phyloP scores from a whole-genome alignment of 495 filamentous ascomycete species.

The Friedmanniomyces endolithicus region DNA sequence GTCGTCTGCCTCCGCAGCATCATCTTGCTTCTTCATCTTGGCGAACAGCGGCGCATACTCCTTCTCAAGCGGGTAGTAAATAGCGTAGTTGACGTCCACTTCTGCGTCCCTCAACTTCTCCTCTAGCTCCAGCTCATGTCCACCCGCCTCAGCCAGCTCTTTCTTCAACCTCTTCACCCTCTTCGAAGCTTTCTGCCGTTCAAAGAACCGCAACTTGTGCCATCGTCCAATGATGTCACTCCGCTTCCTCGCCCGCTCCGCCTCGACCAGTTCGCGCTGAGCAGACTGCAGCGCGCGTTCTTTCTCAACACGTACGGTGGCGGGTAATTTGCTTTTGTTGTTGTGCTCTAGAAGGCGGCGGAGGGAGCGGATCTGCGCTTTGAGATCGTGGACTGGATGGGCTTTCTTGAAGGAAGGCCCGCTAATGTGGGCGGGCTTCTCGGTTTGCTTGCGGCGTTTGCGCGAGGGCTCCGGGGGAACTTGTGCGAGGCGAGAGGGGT shows the following conservation, averaged over 20 bases:
- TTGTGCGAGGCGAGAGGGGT: conserved; percentile 21
- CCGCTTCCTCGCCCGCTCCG: conserved; percentile 44
- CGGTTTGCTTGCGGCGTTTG: conserved; percentile 6
- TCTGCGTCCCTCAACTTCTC: conserved; percentile 49
- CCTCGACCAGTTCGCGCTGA: conserved; percentile 53
- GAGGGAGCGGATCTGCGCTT: conserved; percentile 49
- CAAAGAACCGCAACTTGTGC: conserved; percentile 90
- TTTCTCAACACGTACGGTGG: conserved; percentile 59
- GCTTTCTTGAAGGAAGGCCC: conserved; percentile 29
- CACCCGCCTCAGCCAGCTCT: conserved; percentile 30
- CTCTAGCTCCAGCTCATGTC: conserved; percentile 31
- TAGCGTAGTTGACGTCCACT: conserved; percentile 72
- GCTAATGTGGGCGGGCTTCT: conserved; percentile 23
- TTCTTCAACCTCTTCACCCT: conserved; percentile 35
- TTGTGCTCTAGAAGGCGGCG: conserved; percentile 47
- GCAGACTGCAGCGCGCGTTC: conserved; percentile 71
- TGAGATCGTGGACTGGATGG: conserved; percentile 35
- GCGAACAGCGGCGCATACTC: conserved; percentile 71
- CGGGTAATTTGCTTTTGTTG: conserved; percentile 45
- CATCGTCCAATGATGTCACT: conserved; percentile 72
- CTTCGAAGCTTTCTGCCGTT: conserved; percentile 68
- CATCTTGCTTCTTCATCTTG: conserved; percentile 32
- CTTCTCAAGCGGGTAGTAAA: conserved; percentile 66
- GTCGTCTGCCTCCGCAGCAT: conserved; percentile 14
- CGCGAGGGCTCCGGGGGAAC: conserved; percentile 20